A percentile compares a stretch with the other conserved stretches of the same genome.
Evolutionary conservation across 2,329 filamentous ascomycete species (phyloP).

Genomic region (Akanthomyces dipterigenus): DNA sequence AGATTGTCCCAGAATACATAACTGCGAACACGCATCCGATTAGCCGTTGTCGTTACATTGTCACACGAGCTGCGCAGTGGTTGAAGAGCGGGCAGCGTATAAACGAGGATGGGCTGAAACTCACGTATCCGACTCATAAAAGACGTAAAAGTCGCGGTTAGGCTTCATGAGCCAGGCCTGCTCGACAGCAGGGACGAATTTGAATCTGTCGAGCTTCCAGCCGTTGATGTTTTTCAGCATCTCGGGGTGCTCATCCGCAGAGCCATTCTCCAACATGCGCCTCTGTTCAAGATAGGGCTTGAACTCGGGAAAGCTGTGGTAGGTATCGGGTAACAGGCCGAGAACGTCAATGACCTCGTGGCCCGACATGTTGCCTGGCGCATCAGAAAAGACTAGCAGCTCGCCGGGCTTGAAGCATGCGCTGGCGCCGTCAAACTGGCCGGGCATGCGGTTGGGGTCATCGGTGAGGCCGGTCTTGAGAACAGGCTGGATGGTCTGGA

Average conservation of each 20-base stretch:
- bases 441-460: constrained; percentile 28
- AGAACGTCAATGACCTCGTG: constrained; percentile 39
- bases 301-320: constrained; percentile 28
- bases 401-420: constrained; percentile 17
- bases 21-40: not conserved
- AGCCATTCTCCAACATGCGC: constrained; percentile 27
- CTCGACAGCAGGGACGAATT: constrained; percentile 50
- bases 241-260: constrained; percentile 24
- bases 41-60: not conserved
- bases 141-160: constrained; percentile 47
- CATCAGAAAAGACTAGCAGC: constrained; percentile 46
- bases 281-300: constrained; percentile 34
- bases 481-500: constrained; percentile 26
- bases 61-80: not conserved
- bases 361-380: constrained; percentile 37
- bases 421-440: constrained; percentile 7
- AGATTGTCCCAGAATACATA: constrained; percentile 17
- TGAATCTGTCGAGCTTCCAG: constrained; percentile 51
- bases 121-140: constrained; percentile 50
- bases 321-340: constrained; percentile 35
- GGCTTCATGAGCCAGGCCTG: constrained; percentile 40
- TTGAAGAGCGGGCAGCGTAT: not conserved
- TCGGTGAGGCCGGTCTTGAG: constrained; percentile 44
- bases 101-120: constrained; percentile 27
- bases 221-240: constrained; percentile 30